Conservation (phyloP, 257 asterid species). For the Eucommia ulmoides region DNA sequence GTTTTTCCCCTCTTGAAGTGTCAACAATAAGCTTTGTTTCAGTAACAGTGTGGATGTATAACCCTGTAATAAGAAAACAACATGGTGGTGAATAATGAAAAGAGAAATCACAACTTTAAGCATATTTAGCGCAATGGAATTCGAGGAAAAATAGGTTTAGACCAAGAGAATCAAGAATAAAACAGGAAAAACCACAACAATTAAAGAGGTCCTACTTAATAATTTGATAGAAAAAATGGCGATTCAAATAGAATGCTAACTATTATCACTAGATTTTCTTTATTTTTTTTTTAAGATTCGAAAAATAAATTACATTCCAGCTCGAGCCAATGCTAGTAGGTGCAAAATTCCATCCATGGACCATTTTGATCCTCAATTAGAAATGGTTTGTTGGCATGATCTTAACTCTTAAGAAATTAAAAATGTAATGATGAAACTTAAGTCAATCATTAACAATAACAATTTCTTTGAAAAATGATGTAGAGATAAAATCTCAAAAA, state of each 20-base stretch:
- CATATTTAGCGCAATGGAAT: neutral
- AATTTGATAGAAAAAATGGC: neutral
- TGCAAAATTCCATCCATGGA: too few relatives aligned
- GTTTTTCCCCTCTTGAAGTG: conserved; percentile 89
- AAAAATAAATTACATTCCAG: too few relatives aligned
- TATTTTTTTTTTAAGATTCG: too few relatives aligned
- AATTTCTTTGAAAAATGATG: too few relatives aligned
- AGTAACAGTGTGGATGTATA: conserved; percentile 75
- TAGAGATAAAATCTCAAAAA: too few relatives aligned
- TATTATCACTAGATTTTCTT: neutral
- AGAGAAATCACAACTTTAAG: neutral
- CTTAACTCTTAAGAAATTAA: too few relatives aligned
- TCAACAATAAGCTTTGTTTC: conserved; percentile 87
- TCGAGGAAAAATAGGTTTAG: neutral
- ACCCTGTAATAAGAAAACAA: conserved; percentile 45
- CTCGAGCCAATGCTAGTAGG: too few relatives aligned
- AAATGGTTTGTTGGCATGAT: too few relatives aligned
- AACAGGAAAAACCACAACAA: neutral
- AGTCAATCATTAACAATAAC: too few relatives aligned
- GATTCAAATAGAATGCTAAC: neutral
- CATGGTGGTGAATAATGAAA: neutral
- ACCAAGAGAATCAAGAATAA: neutral
- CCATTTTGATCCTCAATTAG: too few relatives aligned
- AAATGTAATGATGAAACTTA: too few relatives aligned
- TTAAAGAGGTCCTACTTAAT: neutral